These are phyloP conservation scores for Micractinium conductrix DNA, from an alignment of 139 green algal genomes.

Conservation along the genomic window DNA sequence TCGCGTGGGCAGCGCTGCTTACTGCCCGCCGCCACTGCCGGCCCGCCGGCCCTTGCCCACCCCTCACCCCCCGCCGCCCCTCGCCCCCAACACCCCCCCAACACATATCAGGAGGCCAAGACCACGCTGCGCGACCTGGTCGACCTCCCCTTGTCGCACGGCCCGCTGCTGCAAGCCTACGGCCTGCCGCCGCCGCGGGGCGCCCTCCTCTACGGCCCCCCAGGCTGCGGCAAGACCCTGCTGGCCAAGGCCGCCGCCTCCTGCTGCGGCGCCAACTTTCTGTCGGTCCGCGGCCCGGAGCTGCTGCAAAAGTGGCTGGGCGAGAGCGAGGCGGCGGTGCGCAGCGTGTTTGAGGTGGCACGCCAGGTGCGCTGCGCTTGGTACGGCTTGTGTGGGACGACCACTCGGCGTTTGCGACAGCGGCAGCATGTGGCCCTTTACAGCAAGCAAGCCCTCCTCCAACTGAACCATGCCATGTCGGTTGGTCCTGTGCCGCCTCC, in stretches of 20 bases:
- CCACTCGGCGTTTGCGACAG: too few species aligned
- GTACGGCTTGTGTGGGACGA: too few species aligned
- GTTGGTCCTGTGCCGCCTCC: background rate
- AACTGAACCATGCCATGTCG: too few species aligned
- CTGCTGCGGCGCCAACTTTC: conserved; percentile 54
- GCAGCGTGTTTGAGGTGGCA: conserved; percentile 57
- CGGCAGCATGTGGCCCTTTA: too few species aligned
- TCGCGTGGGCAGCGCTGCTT: too few species aligned
- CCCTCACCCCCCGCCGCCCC: background rate
- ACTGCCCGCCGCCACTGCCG: too few species aligned
- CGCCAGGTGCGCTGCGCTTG: too few species aligned
- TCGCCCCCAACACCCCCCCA: background rate
- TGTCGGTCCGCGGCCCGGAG: conserved; percentile 56
- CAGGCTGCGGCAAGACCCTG: conserved; percentile 97
- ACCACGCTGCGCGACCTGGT: conserved; percentile 42
- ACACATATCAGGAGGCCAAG: conserved; percentile 47
- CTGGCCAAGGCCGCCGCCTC: conserved; percentile 85
- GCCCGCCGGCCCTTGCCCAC: too few species aligned
- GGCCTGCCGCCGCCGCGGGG: conserved; percentile 34
- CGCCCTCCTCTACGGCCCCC: conserved; percentile 76
- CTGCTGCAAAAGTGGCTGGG: conserved; percentile 65
- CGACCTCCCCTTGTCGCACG: conserved; percentile 38
- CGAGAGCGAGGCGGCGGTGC: conserved; percentile 53
- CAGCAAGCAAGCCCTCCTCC: too few species aligned
- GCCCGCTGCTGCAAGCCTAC: conserved; percentile 8